Evolutionary conservation across 805 yeast species (phyloP).

Genomic region (Wickerhamiella bombiphila): DNA sequence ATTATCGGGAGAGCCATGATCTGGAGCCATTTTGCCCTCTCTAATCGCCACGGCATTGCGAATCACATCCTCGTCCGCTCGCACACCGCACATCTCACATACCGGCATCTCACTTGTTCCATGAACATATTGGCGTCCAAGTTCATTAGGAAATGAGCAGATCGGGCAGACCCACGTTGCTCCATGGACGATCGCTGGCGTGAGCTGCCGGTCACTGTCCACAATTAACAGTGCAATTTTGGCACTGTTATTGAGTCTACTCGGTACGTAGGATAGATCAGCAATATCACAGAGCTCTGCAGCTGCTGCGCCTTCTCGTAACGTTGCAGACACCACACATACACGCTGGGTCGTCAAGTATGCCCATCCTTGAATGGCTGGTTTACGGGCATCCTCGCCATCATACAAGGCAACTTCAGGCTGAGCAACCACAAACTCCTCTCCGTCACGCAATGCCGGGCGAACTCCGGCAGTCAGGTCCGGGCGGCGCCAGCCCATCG

Average conservation of each 20-base stretch:
- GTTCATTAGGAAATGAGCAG: slow-evolving; percentile 54
- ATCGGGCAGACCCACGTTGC: slow-evolving; percentile 76
- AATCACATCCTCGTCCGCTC: slow-evolving; percentile 27
- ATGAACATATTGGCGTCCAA: slow-evolving; percentile 23
- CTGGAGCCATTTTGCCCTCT: background rate
- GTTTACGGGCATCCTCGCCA: slow-evolving; percentile 39
- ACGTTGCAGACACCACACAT: slow-evolving; percentile 38
- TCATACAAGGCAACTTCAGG: slow-evolving; percentile 62
- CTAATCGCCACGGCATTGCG: slow-evolving; percentile 20
- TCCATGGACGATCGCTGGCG: slow-evolving; percentile 2
- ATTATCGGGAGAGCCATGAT: background rate
- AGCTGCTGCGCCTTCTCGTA: background rate
- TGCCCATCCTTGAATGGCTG: slow-evolving; percentile 51
- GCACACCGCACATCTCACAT: slow-evolving; percentile 53
- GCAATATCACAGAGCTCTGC: slow-evolving; percentile 29
- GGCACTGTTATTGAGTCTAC: slow-evolving; percentile 67
- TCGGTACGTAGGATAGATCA: slow-evolving; percentile 27
- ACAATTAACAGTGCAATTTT: slow-evolving; percentile 37
- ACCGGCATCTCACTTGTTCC: slow-evolving; percentile 26
- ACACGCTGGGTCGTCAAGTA: slow-evolving; percentile 64
- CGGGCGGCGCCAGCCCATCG: slow-evolving; percentile 20
- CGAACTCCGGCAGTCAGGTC: slow-evolving; percentile 23
- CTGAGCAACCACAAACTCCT: slow-evolving; percentile 38
- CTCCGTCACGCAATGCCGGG: slow-evolving; percentile 26
- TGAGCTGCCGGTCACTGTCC: slow-evolving; percentile 2